Conservation (phyloP, 768 basidiomycete genomes). For the Lactarius psammicola region DNA sequence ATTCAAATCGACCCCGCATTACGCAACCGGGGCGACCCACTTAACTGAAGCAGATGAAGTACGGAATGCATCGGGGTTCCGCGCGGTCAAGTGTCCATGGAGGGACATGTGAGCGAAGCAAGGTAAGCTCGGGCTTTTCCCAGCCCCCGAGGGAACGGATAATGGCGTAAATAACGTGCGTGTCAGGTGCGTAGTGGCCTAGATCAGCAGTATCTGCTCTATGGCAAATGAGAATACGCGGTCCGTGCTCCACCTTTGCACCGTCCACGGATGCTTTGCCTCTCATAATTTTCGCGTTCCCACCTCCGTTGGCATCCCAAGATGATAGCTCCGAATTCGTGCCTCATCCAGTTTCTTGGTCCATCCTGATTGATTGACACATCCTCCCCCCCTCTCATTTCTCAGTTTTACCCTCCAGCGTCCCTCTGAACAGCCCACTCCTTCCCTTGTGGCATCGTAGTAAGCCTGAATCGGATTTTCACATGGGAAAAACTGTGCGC, state of each 20-base stretch:
- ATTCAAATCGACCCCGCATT: background rate
- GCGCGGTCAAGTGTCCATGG: background rate
- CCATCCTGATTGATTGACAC: background rate
- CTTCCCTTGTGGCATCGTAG: too few relatives aligned
- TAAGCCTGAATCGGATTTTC: too few relatives aligned
- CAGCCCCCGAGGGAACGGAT: too few relatives aligned
- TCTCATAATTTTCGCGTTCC: background rate
- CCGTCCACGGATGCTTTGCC: too few relatives aligned
- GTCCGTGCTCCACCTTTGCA: too few relatives aligned
- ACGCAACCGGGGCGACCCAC: background rate
- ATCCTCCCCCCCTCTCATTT: background rate
- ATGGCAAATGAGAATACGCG: background rate
- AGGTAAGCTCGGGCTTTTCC: too few relatives aligned
- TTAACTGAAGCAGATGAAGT: background rate
- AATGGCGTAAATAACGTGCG: background rate
- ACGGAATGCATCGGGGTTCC: background rate
- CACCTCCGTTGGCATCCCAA: background rate
- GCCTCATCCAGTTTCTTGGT: background rate
- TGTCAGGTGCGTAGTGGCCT: background rate
- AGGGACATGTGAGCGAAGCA: background rate
- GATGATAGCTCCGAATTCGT: too few relatives aligned
- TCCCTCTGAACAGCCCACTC: too few relatives aligned
- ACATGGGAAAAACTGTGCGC: too few relatives aligned
- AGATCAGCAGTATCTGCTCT: too few relatives aligned
- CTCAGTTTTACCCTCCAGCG: too few relatives aligned